Conservation (phyloP, 1,284 basidiomycete species). For the Abortiporus biennis region DNA sequence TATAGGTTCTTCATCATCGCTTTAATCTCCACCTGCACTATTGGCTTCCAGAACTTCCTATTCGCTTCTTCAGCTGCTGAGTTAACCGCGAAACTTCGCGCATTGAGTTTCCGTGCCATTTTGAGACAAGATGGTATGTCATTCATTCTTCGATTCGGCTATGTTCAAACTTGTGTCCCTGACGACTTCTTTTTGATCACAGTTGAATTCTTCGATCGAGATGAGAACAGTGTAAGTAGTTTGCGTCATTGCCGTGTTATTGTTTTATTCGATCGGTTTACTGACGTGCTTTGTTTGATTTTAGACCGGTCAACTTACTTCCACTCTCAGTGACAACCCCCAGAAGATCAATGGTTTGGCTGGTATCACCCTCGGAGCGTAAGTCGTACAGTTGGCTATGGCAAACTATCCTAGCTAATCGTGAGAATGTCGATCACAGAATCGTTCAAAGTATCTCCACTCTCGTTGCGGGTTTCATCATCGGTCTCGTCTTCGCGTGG, state of each 20-base stretch:
- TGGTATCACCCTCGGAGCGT: slow-evolving; percentile 82
- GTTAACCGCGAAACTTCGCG: slow-evolving; percentile 64
- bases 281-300: neutral
- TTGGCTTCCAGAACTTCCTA: slow-evolving; percentile 61
- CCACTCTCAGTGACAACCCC: slow-evolving; percentile 81
- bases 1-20: slow-evolving; percentile 84
- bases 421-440: slow-evolving; percentile 21
- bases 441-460: slow-evolving; percentile 80
- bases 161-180: neutral
- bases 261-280: too few species aligned
- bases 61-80: slow-evolving; percentile 65
- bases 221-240: slow-evolving; percentile 64
- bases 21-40: slow-evolving; percentile 57
- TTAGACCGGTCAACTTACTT: slow-evolving; percentile 77
- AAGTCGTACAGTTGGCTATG: slow-evolving; percentile 18
- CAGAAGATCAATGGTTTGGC: slow-evolving; percentile 91
- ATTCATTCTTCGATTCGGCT: slow-evolving; percentile 1
- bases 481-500: slow-evolving; percentile 80
- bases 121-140: slow-evolving; percentile 76
- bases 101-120: slow-evolving; percentile 67
- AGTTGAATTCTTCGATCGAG: slow-evolving; percentile 87
- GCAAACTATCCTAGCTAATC: neutral
- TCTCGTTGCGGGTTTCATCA: slow-evolving; percentile 66
- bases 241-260: slow-evolving; percentile 12
- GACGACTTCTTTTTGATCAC: slow-evolving; percentile 10